phyloP scores from a whole-genome alignment of 805 yeast genomes.

The Schizosaccharomyces japonicus region DNA sequence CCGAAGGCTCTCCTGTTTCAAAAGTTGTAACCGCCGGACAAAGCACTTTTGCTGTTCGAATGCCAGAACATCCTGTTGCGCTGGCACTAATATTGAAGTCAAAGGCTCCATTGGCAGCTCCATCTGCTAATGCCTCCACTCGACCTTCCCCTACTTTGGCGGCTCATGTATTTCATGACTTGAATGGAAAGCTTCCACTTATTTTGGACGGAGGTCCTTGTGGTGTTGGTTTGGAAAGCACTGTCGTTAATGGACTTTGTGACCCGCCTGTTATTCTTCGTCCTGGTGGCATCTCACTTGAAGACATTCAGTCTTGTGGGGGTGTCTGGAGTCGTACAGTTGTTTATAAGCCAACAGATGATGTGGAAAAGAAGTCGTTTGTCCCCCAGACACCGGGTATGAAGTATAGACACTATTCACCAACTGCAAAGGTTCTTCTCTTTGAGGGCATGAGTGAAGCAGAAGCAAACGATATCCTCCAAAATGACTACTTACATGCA shows the following conservation, averaged over 20 bases:
- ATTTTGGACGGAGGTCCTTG: constrained; percentile 83
- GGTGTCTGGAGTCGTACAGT: constrained; percentile 48
- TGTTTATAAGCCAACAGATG: constrained; percentile 30
- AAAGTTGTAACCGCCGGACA: constrained; percentile 64
- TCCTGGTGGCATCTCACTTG: constrained; percentile 83
- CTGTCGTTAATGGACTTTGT: constrained; percentile 76
- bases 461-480: neutral
- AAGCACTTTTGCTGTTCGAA: constrained; percentile 71
- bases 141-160: constrained; percentile 85
- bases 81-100: constrained; percentile 67
- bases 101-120: constrained; percentile 86
- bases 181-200: constrained; percentile 55
- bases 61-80: constrained; percentile 73
- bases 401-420: constrained; percentile 92
- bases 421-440: constrained; percentile 57
- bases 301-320: constrained; percentile 40
- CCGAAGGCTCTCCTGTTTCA: constrained; percentile 23
- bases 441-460: neutral
- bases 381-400: constrained; percentile 66
- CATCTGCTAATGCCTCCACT: constrained; percentile 91
- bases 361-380: constrained; percentile 26
- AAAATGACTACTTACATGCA: neutral
- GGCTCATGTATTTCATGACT: constrained; percentile 57
- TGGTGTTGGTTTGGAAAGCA: constrained; percentile 74
- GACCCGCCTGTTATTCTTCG: constrained; percentile 68